Base-by-base conservation (phyloP, 164 flowering plant genomes). In the Macadamia tetraphylla region DNA sequence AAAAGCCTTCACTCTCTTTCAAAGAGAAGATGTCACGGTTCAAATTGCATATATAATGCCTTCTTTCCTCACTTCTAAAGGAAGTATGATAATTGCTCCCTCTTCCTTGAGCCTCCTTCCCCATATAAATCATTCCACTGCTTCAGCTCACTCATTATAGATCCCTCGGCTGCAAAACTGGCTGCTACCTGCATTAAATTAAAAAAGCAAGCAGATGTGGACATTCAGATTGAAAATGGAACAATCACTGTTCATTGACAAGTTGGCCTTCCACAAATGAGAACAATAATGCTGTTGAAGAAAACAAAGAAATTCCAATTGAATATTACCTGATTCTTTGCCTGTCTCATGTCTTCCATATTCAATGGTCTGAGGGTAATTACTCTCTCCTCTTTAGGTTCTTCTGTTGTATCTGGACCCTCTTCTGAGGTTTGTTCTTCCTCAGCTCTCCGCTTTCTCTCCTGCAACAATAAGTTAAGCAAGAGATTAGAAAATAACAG, bases 101-200 rank as follows among this genome's bases (percentile, higher is more conserved):
- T 85, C 80, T 87, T 88, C 78, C 94, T 84, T 52, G 94, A 80
- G 57, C 94, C 94, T 32, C 91, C 94, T 80, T 88, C 94, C 49
- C 94, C 91, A 64, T 87, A 88, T 65, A 84, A 75, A 3, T 87
- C 91, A 53, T 88, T 88, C 94, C 94, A 88, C 62, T 88, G 94
- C 76, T 86, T 81, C 64, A 88, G 81, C 76, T 88, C 94, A 15
- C 66, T 68, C 94, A 88, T 88, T 58, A 81, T 62, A 2, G 86
- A 76, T 40, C 94, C 91, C 71, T 83, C 91, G 6, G 85, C 42
- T 65, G 89, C 89, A 73, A 84, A 87, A 78, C 91, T 88, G 1
- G 91, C 85, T 65, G 94, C 89, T 66, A 88, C 91, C 94, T 88
- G 83, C 14, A 32, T 17, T 13, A 10, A 32, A 29, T 29, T 29